Base-by-base conservation (phyloP, 768 basidiomycete genomes). In the Trametes maxima region DNA sequence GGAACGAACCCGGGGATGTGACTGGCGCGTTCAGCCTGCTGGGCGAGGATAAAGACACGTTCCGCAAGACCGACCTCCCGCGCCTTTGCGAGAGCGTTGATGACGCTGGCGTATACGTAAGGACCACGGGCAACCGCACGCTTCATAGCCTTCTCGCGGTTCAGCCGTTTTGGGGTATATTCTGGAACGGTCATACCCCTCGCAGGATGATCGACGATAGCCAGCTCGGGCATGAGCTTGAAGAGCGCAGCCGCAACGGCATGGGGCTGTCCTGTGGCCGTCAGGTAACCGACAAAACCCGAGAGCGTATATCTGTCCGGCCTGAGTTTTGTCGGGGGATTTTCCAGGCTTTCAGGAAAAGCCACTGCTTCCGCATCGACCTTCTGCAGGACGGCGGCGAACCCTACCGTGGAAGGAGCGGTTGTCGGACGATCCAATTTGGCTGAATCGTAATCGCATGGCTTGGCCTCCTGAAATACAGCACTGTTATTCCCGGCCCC, bases 1-100 rank as follows among this genome's bases (percentile, higher is more conserved):
- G 69, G 63, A 10, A 65, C 64, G 19, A 65, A 59, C 12, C 55
- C 62, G 7, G 70, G 68, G 0, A 67, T 54, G 79, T 82, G 84
- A 62, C 88, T 90, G 25, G 72, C 73, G 36, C 69, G 72, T 68
- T 90, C 86, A 0, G 87, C 88, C 59, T 79, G 74, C 65, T 80
- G 79, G 10, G 84, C 88, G 21, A 87, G 76, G 14, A 77, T 64
- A 84, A 88, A 92, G 2, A 93, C 79, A 17, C 83, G 80, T 67
- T 88, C 85, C 0, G 86, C 83, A 3, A 85, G 71, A 0, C 81
- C 81, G 0, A 79, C 79, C 62, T 75, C 76, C 0, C 86, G 83
- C 0, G 80, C 74, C 65, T 88, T 88, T 58, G 74, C 69, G 43
- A 92, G 73, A 0, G 85, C 86, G 59, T 85, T 82, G 35, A 94